Evolutionary conservation across 208 protist species (phyloP).

Genomic region (Leishmania braziliensis): DNA sequence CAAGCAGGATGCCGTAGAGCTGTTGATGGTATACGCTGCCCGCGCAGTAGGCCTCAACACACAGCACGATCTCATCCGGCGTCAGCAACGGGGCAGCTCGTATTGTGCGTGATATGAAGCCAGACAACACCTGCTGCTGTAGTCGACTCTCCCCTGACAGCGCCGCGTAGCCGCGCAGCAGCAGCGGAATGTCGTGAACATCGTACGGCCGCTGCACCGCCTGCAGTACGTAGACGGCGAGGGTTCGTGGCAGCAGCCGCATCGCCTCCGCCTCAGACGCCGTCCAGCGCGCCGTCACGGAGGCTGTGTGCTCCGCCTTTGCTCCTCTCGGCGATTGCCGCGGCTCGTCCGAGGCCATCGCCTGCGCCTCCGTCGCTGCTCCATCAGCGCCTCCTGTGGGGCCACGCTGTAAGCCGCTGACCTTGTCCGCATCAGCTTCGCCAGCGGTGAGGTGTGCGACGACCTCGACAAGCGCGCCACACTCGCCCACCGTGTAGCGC

Average conservation of each 20-base stretch:
- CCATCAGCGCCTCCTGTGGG: neutral
- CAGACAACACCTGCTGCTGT: constrained; percentile 51
- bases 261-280: constrained; percentile 6
- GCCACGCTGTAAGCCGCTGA: neutral
- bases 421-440: neutral
- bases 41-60: constrained; percentile 75
- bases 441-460: constrained; percentile 23
- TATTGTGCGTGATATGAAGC: constrained; percentile 67
- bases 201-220: constrained; percentile 40
- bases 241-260: constrained; percentile 31
- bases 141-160: constrained; percentile 28
- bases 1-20: constrained; percentile 76
- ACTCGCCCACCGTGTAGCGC: constrained; percentile 27
- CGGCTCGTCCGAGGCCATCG: neutral
- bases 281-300: neutral
- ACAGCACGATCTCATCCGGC: constrained; percentile 59
- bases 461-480: constrained; percentile 31
- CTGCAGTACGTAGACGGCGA: constrained; percentile 49
- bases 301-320: neutral
- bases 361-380: neutral
- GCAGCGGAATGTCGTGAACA: constrained; percentile 44
- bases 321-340: neutral
- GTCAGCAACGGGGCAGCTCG: constrained; percentile 41
- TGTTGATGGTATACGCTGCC: constrained; percentile 62
- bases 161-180: constrained; percentile 60